Evolutionary conservation across 768 basidiomycete genomes (phyloP).

Genomic region (Podaxis carcinomalis): DNA sequence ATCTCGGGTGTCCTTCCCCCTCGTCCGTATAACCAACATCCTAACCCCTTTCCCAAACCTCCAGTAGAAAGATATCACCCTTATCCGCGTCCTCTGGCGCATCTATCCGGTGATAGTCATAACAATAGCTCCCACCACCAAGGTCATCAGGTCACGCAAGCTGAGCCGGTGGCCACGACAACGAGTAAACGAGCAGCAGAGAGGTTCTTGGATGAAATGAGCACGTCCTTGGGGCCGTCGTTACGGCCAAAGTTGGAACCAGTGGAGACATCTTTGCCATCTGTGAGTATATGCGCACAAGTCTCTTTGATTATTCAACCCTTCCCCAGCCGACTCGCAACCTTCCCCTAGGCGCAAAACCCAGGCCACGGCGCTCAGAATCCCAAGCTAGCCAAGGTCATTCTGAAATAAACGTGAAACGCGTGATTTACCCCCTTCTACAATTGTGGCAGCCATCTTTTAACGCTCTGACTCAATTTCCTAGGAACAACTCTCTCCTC

Average conservation of each 20-base stretch:
- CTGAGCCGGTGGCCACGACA: background rate
- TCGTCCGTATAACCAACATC: background rate
- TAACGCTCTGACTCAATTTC: background rate
- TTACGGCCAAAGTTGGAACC: background rate
- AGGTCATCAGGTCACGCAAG: background rate
- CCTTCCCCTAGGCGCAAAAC: background rate
- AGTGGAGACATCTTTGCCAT: background rate
- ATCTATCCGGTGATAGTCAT: background rate
- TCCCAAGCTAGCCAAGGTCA: background rate
- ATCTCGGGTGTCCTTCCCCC: too few relatives aligned
- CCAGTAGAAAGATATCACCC: conserved; percentile 4
- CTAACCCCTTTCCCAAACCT: background rate
- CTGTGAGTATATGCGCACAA: background rate
- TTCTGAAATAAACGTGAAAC: background rate
- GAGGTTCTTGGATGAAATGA: background rate
- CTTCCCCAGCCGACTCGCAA: background rate
- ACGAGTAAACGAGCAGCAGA: conserved; percentile 7
- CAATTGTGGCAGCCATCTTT: background rate
- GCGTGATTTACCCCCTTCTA: background rate
- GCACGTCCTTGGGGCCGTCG: background rate
- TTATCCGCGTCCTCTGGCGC: background rate
- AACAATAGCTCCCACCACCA: background rate
- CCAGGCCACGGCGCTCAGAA: background rate
- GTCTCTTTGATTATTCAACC: background rate
- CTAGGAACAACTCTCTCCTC: background rate